Evolutionary conservation across 2,329 filamentous ascomycete genomes (phyloP).

Genomic region (Diaporthe sp.): DNA sequence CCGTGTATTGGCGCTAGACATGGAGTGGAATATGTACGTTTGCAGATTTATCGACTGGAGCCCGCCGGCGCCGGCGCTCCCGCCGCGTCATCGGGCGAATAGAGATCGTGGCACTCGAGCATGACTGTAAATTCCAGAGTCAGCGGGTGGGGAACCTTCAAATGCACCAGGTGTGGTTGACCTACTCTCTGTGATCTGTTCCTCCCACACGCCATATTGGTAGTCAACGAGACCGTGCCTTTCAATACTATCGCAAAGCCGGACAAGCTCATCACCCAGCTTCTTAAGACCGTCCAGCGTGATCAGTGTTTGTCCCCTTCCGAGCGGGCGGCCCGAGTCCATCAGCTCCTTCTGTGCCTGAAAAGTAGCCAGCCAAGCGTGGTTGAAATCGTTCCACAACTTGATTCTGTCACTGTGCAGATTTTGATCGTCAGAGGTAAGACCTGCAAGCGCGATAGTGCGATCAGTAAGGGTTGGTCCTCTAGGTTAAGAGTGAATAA

Average conservation of each 20-base stretch:
- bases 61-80: slow-evolving; percentile 9
- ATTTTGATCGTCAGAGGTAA: slow-evolving; percentile 85
- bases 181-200: slow-evolving; percentile 88
- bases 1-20: slow-evolving; percentile 39
- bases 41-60: slow-evolving; percentile 23
- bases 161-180: slow-evolving; percentile 43
- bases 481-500: slow-evolving; percentile 13
- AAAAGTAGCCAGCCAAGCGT: slow-evolving; percentile 87
- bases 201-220: slow-evolving; percentile 96
- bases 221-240: slow-evolving; percentile 96
- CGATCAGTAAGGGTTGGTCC: background rate
- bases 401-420: slow-evolving; percentile 83
- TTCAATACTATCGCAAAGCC: slow-evolving; percentile 88
- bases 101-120: slow-evolving; percentile 51
- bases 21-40: slow-evolving; percentile 9
- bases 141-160: slow-evolving; percentile 18
- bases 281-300: slow-evolving; percentile 78
- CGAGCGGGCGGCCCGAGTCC: slow-evolving; percentile 69
- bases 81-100: slow-evolving; percentile 32
- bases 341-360: slow-evolving; percentile 87
- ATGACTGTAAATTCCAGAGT: slow-evolving; percentile 46
- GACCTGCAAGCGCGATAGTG: slow-evolving; percentile 66
- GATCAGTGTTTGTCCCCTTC: slow-evolving; percentile 74
- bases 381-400: slow-evolving; percentile 95
- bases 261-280: slow-evolving; percentile 86